Conservation (phyloP, 2,329 filamentous ascomycete species). For the Cercospora zeae-maydis region DNA sequence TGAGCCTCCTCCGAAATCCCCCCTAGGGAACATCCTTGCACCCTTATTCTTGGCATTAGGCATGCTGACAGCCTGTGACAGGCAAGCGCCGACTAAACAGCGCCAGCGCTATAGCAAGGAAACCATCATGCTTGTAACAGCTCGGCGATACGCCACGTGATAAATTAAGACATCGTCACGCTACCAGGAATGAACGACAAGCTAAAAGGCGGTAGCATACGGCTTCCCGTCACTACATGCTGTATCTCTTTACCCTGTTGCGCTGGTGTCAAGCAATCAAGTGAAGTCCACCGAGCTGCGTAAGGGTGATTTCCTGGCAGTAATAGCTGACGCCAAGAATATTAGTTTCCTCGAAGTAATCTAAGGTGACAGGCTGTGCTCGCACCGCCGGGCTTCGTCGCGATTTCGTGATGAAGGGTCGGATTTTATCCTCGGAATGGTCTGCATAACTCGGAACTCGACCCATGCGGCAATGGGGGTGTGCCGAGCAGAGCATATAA, state of each 20-base stretch:
- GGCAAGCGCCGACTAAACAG: background rate
- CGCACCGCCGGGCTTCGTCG: too few species aligned
- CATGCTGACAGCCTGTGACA: background rate
- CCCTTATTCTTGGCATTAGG: background rate
- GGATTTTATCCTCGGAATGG: background rate
- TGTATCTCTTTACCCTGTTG: background rate
- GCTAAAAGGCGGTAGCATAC: background rate
- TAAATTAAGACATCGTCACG: background rate
- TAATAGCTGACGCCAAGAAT: too few species aligned
- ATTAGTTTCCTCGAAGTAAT: too few species aligned
- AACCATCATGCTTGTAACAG: background rate
- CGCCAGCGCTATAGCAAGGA: background rate
- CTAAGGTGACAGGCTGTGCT: too few species aligned
- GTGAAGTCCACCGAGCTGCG: too few species aligned
- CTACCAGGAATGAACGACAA: background rate
- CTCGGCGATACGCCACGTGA: background rate
- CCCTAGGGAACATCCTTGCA: background rate
- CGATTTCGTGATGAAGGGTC: too few species aligned
- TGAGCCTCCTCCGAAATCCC: background rate
- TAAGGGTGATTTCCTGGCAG: too few species aligned
- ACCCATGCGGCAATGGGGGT: background rate
- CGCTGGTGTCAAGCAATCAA: background rate
- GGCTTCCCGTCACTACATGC: background rate
- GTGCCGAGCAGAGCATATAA: background rate
- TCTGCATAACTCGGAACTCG: background rate